phyloP scores from a whole-genome alignment of 208 protist genomes.

The Wallacemonas sp. region DNA sequence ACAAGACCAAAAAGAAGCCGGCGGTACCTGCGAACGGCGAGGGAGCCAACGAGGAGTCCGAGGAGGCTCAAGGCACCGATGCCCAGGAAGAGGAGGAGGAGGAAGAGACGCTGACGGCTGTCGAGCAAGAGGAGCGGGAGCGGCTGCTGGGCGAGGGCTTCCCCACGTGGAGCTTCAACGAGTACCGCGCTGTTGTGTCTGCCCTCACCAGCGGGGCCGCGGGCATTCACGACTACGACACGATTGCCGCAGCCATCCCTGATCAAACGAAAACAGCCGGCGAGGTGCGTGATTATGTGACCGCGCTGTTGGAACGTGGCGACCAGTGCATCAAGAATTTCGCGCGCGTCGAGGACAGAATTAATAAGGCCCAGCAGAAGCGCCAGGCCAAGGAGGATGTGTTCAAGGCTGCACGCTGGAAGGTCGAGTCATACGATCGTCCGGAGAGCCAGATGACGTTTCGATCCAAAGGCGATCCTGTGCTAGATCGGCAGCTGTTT shows the following conservation, averaged over 20 bases:
- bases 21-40: background rate
- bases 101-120: conserved; percentile 60
- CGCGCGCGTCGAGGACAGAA: conserved; percentile 48
- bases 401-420: conserved; percentile 74
- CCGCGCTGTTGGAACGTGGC: conserved; percentile 74
- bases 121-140: conserved; percentile 84
- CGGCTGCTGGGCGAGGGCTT: conserved; percentile 78
- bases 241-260: conserved; percentile 36
- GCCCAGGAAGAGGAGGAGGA: conserved; percentile 36
- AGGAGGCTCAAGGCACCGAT: background rate
- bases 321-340: conserved; percentile 76
- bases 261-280: conserved; percentile 54
- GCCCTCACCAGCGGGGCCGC: conserved; percentile 50
- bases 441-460: conserved; percentile 70
- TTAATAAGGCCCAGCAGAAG: conserved; percentile 45
- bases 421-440: conserved; percentile 73
- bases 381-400: conserved; percentile 41
- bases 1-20: conserved; percentile 15
- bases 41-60: background rate
- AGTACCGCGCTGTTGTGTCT: conserved; percentile 61
- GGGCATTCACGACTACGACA: conserved; percentile 66
- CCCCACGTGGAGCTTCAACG: conserved; percentile 53
- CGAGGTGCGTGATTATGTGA: conserved; percentile 83
- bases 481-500: conserved; percentile 75
- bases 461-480: conserved; percentile 28